Evolutionary conservation across 1,284 basidiomycete species (phyloP), one percentile per base, ranked within the genome.

Genomic region (Paramarasmius palmivorus): DNA sequence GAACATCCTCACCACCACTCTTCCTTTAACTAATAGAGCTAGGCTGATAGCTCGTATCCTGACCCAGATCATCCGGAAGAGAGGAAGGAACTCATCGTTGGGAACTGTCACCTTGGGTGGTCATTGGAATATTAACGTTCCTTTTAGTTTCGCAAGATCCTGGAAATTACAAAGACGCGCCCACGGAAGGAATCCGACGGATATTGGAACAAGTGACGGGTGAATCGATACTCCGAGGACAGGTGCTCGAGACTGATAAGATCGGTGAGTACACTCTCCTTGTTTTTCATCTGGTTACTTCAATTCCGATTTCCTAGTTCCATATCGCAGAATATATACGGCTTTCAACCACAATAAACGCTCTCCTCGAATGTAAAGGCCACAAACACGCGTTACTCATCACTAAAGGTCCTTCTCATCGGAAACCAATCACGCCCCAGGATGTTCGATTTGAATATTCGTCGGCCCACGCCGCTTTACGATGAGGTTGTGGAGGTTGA

Each of bases 281-380:
- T 19, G 22, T 9, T 26, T 17, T 38, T 26, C 49, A 8, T n/a
- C n/a, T n/a, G n/a, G n/a, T n/a, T n/a, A n/a, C n/a, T n/a, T n/a
- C n/a, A n/a, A 36, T 3, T 22, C 15, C 2, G 17, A 19, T 36
- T 22, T 25, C 53, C 26, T 48, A 34, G 1, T 10, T 25, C 49
- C 39, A n/a, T n/a, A n/a, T 35, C 40, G 3, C 55, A 94, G 94
- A 96, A 62, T 95, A 93, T 66, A 94, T 97, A 58, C 84, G 95
- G 15, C 76, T 98, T 2, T 94, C 92, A 0, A 98, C 96, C 0
- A 99, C 96, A 0, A 94, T 98, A 15, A 99, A 98, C 63, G 95
- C 96, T 0, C 79, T 99, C 0, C 80, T 99, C 4, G 96, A 98
- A 67, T 86, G 96, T 36, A 95, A 95, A 67, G 96, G 96, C 0